These are phyloP conservation scores for Nicotiana undulata DNA, from an alignment of 257 asterid species.

Conservation along the genomic window DNA sequence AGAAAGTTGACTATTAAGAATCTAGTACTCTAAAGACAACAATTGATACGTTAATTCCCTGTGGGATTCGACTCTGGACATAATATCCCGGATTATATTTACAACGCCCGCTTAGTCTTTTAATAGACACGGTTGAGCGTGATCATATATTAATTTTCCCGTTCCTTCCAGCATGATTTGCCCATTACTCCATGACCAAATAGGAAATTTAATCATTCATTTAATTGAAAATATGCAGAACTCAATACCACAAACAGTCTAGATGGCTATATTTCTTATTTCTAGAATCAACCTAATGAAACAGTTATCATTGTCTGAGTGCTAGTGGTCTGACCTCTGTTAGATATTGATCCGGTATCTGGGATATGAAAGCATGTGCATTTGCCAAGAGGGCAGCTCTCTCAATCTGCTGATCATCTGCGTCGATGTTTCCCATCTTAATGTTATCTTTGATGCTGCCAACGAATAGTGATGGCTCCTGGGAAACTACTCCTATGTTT, in stretches of 20 bases:
- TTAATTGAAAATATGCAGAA: not conserved
- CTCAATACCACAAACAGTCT: not conserved
- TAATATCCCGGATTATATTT: too few relatives aligned
- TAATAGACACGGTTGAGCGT: too few relatives aligned
- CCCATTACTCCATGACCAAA: not conserved
- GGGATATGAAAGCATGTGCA: conserved; percentile 76
- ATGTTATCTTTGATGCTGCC: conserved; percentile 74
- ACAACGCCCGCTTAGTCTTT: too few relatives aligned
- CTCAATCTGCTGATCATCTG: conserved; percentile 51
- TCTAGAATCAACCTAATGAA: not conserved
- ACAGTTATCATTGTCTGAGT: conserved; percentile 1
- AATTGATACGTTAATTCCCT: too few relatives aligned
- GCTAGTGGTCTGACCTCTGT: conserved; percentile 46
- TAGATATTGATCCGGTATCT: conserved; percentile 56
- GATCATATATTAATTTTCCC: too few relatives aligned
- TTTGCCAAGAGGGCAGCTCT: conserved; percentile 66
- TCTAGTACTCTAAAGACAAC: too few relatives aligned
- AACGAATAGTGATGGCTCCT: conserved; percentile 76
- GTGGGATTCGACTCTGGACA: too few relatives aligned
- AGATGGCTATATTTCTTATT: not conserved
- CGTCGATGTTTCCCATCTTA: conserved; percentile 50
- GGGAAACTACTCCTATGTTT: conserved; percentile 72
- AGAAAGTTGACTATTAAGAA: too few relatives aligned
- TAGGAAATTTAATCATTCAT: not conserved
- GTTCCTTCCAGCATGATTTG: not conserved